phyloP scores from a whole-genome alignment of 371 early-diverging fungal species.

The Choanephora cucurbitarum region DNA sequence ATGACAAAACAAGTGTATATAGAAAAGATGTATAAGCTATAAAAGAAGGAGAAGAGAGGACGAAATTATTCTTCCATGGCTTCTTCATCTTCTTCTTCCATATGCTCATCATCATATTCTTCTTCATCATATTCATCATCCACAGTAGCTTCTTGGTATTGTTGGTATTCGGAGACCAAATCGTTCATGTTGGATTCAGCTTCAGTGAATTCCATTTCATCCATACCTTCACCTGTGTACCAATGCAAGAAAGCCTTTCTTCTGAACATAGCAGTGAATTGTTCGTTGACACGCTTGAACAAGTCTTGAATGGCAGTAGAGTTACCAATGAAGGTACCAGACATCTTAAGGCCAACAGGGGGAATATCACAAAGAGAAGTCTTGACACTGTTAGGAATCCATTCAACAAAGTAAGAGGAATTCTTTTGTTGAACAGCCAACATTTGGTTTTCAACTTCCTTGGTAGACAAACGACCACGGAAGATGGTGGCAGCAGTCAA shows the following conservation, averaged over 20 bases:
- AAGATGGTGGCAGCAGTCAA: slow-evolving; percentile 97
- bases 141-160: slow-evolving; percentile 91
- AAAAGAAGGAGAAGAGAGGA: neutral
- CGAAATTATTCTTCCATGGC: slow-evolving; percentile 31
- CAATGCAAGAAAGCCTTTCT: slow-evolving; percentile 98
- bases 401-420: slow-evolving; percentile 98
- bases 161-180: slow-evolving; percentile 96
- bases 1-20: neutral
- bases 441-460: slow-evolving; percentile 99
- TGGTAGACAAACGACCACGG: slow-evolving; percentile 98
- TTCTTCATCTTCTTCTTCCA: slow-evolving; percentile 56
- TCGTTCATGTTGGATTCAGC: slow-evolving; percentile 95
- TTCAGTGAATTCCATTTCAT: slow-evolving; percentile 97
- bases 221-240: slow-evolving; percentile 98
- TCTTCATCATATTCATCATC: slow-evolving; percentile 62
- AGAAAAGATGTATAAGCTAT: neutral
- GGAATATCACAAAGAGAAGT: slow-evolving; percentile 98
- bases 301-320: slow-evolving; percentile 98
- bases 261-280: slow-evolving; percentile 95
- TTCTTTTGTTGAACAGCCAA: slow-evolving; percentile 93
- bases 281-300: slow-evolving; percentile 97
- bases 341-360: slow-evolving; percentile 96
- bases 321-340: slow-evolving; percentile 98
- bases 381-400: slow-evolving; percentile 99
- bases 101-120: slow-evolving; percentile 21